A percentile compares a stretch with the other conserved stretches of the same genome.
Conservation (phyloP, 2,329 filamentous ascomycete genomes). For the Berkeleyomyces rouxiae region DNA sequence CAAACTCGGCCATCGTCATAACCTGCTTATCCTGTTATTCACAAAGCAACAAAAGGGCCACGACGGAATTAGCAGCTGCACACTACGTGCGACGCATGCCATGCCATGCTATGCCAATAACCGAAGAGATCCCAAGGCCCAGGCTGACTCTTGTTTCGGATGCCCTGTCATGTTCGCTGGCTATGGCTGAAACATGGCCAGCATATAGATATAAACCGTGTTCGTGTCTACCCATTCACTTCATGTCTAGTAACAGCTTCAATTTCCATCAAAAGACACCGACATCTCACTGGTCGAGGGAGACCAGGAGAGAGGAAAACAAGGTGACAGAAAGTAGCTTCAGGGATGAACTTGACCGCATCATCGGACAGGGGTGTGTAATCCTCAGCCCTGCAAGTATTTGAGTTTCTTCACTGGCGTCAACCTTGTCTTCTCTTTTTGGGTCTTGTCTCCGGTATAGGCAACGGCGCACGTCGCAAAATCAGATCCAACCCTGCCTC, state of each 20-base stretch:
- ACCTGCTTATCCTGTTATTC: not conserved
- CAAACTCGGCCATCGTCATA: not conserved
- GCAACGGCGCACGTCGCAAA: no score
- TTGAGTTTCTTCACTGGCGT: slow-evolving; percentile 1
- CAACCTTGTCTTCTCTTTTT: not conserved
- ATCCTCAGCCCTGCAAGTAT: slow-evolving; percentile 7
- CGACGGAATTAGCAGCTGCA: not conserved
- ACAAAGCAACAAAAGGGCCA: not conserved
- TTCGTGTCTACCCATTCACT: not conserved
- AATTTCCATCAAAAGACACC: not conserved
- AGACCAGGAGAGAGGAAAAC: not conserved
- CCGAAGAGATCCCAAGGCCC: not conserved
- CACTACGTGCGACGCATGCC: not conserved
- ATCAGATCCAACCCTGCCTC: no score
- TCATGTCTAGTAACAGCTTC: not conserved
- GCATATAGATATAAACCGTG: not conserved
- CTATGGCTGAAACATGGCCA: not conserved
- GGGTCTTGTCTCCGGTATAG: not conserved
- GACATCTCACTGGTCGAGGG: not conserved
- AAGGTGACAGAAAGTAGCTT: no score
- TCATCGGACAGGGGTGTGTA: not conserved
- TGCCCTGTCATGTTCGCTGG: not conserved
- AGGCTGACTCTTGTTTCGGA: not conserved
- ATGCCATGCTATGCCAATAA: not conserved
- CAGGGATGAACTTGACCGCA: not conserved